Evolutionary conservation across 2,329 filamentous ascomycete species (phyloP).

Genomic region (Sporothrix pallida): DNA sequence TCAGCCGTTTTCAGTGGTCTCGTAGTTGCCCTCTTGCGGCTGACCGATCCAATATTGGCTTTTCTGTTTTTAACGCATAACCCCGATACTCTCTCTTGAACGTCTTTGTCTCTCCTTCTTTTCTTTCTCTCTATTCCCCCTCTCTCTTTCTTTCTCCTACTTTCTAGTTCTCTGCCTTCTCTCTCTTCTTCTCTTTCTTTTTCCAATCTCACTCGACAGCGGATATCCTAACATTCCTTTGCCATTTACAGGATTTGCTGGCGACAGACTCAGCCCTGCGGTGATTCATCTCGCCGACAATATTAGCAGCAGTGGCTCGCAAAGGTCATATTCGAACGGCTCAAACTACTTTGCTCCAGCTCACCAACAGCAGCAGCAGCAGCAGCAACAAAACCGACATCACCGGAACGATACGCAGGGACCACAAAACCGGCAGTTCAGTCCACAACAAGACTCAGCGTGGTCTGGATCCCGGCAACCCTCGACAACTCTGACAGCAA

Average conservation of each 20-base stretch:
- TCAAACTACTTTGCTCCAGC: slow-evolving; percentile 31
- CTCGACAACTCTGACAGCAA: background rate
- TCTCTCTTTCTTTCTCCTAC: background rate
- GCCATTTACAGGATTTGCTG: slow-evolving; percentile 23
- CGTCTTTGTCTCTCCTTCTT: slow-evolving; percentile 13
- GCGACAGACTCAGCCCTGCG: slow-evolving; percentile 28
- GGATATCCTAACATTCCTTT: slow-evolving; percentile 19
- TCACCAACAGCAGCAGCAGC: slow-evolving; percentile 25
- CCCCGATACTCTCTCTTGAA: slow-evolving; percentile 9
- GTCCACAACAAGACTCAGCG: background rate
- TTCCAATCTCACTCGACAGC: background rate
- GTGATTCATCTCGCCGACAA: slow-evolving; percentile 14
- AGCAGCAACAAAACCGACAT: slow-evolving; percentile 21
- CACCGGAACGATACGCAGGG: background rate
- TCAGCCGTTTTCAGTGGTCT: slow-evolving; percentile 4
- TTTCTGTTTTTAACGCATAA: background rate
- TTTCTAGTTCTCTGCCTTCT: background rate
- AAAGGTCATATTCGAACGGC: slow-evolving; percentile 26
- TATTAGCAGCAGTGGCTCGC: slow-evolving; percentile 30
- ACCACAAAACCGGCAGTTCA: slow-evolving; percentile 14
- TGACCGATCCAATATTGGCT: slow-evolving; percentile 24
- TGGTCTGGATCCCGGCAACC: slow-evolving; percentile 10
- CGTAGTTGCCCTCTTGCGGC: slow-evolving; percentile 12
- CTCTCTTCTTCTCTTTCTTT: background rate
- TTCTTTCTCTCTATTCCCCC: background rate